Percentiles rank a stretch among this genome's conserved stretches.
These are phyloP conservation scores for Parachaetomium inaequale DNA, from an alignment of 495 filamentous ascomycete species.

Conservation along the genomic window DNA sequence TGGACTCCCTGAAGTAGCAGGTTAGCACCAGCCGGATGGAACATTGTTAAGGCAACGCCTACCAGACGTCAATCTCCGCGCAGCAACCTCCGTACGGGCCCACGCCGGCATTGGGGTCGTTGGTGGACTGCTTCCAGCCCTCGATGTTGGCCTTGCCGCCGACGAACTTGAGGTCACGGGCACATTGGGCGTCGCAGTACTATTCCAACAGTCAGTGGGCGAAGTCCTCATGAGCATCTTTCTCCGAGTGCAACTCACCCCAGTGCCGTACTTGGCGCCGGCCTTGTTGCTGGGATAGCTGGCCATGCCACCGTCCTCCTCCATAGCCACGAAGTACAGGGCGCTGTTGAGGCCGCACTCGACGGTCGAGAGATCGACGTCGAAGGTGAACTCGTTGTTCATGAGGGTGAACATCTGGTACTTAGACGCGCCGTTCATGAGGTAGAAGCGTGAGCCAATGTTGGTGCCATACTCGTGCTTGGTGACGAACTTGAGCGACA, in stretches of 20 bases:
- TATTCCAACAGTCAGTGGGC: slow-evolving; percentile 11
- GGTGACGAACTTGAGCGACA: slow-evolving; percentile 58
- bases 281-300: slow-evolving; percentile 53
- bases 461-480: slow-evolving; percentile 52
- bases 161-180: slow-evolving; percentile 52
- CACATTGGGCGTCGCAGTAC: slow-evolving; percentile 60
- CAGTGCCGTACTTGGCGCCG: slow-evolving; percentile 57
- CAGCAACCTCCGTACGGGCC: slow-evolving; percentile 57
- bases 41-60: not conserved
- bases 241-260: slow-evolving; percentile 27
- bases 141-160: slow-evolving; percentile 58
- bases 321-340: slow-evolving; percentile 58
- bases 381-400: slow-evolving; percentile 59
- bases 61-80: slow-evolving; percentile 68
- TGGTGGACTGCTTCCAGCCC: slow-evolving; percentile 39
- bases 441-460: slow-evolving; percentile 55
- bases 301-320: slow-evolving; percentile 52
- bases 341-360: slow-evolving; percentile 56
- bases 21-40: slow-evolving; percentile 4
- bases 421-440: slow-evolving; percentile 50
- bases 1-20: slow-evolving; percentile 51
- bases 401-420: slow-evolving; percentile 58
- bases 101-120: slow-evolving; percentile 53
- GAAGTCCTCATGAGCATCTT: not conserved
- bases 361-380: slow-evolving; percentile 53